phyloP scores from a whole-genome alignment of 1,284 basidiomycete genomes.

The Fomitopsis schrenkii region DNA sequence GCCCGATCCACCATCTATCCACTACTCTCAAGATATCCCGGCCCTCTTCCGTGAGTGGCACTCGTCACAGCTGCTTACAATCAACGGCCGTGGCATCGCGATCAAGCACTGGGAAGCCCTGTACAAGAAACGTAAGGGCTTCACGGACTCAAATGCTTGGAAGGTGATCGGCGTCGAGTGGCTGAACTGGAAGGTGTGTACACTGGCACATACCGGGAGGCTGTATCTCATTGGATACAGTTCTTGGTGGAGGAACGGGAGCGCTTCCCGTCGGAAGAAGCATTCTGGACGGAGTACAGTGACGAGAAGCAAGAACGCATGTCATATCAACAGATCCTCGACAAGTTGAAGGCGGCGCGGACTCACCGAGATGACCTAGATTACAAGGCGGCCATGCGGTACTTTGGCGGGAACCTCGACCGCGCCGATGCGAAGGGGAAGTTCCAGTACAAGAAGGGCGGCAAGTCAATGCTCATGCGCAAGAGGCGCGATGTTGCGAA shows the following conservation, averaged over 20 bases:
- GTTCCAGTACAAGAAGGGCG: conserved; percentile 12
- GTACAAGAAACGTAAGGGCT: conserved; percentile 13
- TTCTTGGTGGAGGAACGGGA: conserved; percentile 17
- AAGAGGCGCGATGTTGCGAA: neutral
- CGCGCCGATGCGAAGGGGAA: conserved; percentile 1
- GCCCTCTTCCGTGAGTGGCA: conserved; percentile 20
- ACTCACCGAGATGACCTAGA: neutral
- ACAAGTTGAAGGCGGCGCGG: neutral
- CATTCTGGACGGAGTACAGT: conserved; percentile 15
- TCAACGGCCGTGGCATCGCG: conserved; percentile 17
- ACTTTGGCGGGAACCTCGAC: conserved; percentile 8
- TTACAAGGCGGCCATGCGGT: conserved; percentile 5
- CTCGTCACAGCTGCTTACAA: conserved; percentile 10
- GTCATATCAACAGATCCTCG: conserved; percentile 7
- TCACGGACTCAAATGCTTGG: conserved; percentile 12
- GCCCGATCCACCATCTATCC: neutral
- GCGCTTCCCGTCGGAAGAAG: conserved; percentile 6
- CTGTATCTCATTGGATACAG: conserved; percentile 1
- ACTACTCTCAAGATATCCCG: conserved; percentile 14
- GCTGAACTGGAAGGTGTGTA: conserved; percentile 21
- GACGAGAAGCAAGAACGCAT: conserved; percentile 3
- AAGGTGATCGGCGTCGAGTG: conserved; percentile 11
- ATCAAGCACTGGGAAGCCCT: conserved; percentile 18
- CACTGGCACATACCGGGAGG: neutral
- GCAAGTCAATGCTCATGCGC: neutral